Evolutionary conservation across 768 basidiomycete species (phyloP).

Genomic region (Podaxis sp.): DNA sequence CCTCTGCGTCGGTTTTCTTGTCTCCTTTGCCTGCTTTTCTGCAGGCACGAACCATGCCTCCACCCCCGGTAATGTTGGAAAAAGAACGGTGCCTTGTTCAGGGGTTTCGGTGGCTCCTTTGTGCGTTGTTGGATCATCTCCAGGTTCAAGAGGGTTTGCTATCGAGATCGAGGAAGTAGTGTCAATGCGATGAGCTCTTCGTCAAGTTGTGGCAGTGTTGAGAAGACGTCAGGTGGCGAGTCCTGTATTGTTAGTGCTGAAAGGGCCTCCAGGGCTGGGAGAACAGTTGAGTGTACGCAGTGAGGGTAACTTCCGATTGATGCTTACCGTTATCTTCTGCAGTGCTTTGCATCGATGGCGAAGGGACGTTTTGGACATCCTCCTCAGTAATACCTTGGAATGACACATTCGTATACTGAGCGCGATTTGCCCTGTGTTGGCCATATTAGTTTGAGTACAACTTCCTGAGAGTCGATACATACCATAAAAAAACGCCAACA

Average conservation of each 20-base stretch:
- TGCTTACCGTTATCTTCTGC: constrained; percentile 76
- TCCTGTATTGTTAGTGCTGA: constrained; percentile 63
- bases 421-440: constrained; percentile 81
- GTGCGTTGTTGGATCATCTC: constrained; percentile 95
- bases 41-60: constrained; percentile 75
- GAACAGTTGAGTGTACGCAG: constrained; percentile 47
- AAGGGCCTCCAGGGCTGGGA: no score
- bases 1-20: constrained; percentile 47
- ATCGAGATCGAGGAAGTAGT: constrained; percentile 85
- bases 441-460: constrained; percentile 6
- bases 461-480: constrained; percentile 18
- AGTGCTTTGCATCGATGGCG: constrained; percentile 84
- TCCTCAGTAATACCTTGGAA: constrained; percentile 79
- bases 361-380: constrained; percentile 61
- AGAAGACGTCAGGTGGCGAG: constrained; percentile 68
- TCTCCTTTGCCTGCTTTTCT: constrained; percentile 36
- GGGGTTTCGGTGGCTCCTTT: constrained; percentile 91
- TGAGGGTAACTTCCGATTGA: background rate
- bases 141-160: constrained; percentile 96
- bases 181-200: constrained; percentile 94
- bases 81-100: constrained; percentile 97
- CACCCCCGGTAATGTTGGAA: constrained; percentile 88
- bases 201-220: constrained; percentile 85
- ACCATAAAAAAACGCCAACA: constrained; percentile 96
- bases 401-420: constrained; percentile 86